Evolutionary conservation across 805 yeast genomes (phyloP).

Genomic region (Nakazawaea populi): DNA sequence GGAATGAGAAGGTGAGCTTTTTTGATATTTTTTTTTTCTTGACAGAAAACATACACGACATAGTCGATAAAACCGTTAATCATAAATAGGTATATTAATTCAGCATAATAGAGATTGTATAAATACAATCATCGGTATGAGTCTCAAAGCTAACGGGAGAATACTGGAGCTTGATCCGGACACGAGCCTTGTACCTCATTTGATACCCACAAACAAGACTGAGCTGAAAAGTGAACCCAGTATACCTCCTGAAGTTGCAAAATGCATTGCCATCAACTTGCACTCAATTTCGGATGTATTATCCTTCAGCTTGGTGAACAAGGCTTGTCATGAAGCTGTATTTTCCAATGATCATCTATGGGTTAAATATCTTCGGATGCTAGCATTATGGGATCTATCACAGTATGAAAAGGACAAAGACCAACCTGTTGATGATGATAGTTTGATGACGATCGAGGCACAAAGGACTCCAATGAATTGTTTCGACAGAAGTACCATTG

Average conservation of each 20-base stretch:
- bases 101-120: no score
- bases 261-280: slow-evolving; percentile 17
- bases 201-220: background rate
- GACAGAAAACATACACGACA: no score
- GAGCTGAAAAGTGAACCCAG: background rate
- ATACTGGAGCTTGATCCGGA: background rate
- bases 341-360: slow-evolving; percentile 18
- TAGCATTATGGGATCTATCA: slow-evolving; percentile 19
- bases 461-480: slow-evolving; percentile 9
- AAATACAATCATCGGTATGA: background rate
- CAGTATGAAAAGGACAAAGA: background rate
- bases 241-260: slow-evolving; percentile 3
- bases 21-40: no score
- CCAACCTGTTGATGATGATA: background rate
- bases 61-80: no score
- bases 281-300: slow-evolving; percentile 19
- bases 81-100: no score
- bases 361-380: slow-evolving; percentile 17
- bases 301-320: slow-evolving; percentile 21
- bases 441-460: background rate
- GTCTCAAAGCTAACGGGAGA: background rate
- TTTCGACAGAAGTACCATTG: background rate
- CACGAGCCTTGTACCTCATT: background rate
- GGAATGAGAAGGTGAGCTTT: no score
- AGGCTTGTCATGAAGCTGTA: slow-evolving; percentile 18